Base-by-base conservation (phyloP, 1,284 basidiomycete species). In the Takashimella tepidaria region DNA sequence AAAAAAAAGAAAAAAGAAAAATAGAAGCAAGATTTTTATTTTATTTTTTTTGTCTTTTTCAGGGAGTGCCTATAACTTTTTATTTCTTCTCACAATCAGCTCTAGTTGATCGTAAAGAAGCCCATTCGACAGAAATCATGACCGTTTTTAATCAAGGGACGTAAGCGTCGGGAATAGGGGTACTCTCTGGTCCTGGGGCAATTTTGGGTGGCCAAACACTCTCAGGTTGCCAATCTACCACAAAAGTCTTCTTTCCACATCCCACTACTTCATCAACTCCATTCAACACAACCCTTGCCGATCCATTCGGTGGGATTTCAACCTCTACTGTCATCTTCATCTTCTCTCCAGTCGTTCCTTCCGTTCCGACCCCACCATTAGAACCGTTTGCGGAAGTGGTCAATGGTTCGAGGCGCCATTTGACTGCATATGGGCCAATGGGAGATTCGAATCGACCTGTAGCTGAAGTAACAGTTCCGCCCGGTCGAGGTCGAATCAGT, bases 391-490 rank as follows among this genome's bases (percentile, higher is more conserved):
- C 31, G 31, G 8, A 8, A 8, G 31, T 37, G 10, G 31, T 37
- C 10, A 16, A 37, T 16, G 31, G 31, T 20, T 50, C 49, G n/a
- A 70, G 53, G 19, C 45, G 43, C 70, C 68, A 70, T 1, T 50
- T 21, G 37, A 51, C 45, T 2, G 53, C 19, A 12, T 55, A 59
- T 3, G 22, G 37, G n/a, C 69, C 69, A 20, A 63, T 65, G 0
- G 66, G 59, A n/a, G 60, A 59, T 16, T 46, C 21, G 44, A 50
- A 57, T 12, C 37, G 42, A 0, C 61, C 58, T 16, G 48, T 45
- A 4, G 69, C 67, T 12, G 44, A 51, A 2, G 67, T 71, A 42
- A 75, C 27, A 1, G 68, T 70, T 0, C 71, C 71, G 0, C 73
- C 73, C 0, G 71, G 71, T 19, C 56, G 62, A 16, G 73, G 71